Evolutionary conservation across 805 yeast species (phyloP).

Genomic region (Candida krabiensis): DNA sequence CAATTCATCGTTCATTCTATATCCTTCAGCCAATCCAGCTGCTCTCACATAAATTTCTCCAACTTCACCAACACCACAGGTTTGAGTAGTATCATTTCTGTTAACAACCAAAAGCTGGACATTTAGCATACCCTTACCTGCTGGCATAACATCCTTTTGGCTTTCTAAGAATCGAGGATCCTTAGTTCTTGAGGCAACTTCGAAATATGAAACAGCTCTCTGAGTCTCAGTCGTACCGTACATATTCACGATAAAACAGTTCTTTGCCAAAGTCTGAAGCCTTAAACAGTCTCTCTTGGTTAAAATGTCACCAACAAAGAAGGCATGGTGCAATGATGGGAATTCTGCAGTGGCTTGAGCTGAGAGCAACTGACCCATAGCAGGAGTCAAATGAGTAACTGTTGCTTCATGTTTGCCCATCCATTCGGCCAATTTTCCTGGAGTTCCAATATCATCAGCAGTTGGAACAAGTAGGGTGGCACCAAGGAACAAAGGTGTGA

Average conservation of each 20-base stretch:
- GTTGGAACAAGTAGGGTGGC: slow-evolving; percentile 93
- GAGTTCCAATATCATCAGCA: slow-evolving; percentile 97
- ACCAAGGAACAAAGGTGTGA: slow-evolving; percentile 95
- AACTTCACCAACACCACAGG: slow-evolving; percentile 98
- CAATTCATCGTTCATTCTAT: slow-evolving; percentile 85
- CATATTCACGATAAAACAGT: slow-evolving; percentile 92
- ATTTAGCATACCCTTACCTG: slow-evolving; percentile 96
- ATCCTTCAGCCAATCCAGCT: slow-evolving; percentile 96
- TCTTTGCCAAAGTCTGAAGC: slow-evolving; percentile 87
- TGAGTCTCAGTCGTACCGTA: slow-evolving; percentile 99
- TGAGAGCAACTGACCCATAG: slow-evolving; percentile 96
- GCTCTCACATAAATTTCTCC: slow-evolving; percentile 99
- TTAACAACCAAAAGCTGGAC: slow-evolving; percentile 94
- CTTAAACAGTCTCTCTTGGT: slow-evolving; percentile 97
- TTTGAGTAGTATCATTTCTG: slow-evolving; percentile 80
- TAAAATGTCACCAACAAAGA: slow-evolving; percentile 95
- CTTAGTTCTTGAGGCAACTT: slow-evolving; percentile 68
- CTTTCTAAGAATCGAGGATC: slow-evolving; percentile 76
- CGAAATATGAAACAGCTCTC: slow-evolving; percentile 93
- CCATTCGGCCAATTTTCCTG: slow-evolving; percentile 97
- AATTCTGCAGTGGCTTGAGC: slow-evolving; percentile 92
- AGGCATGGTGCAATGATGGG: slow-evolving; percentile 88
- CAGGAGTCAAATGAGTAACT: slow-evolving; percentile 97
- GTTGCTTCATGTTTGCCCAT: slow-evolving; percentile 89
- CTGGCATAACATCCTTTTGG: slow-evolving; percentile 96